Percentiles rank a stretch among this genome's conserved stretches.
Evolutionary conservation across 257 asterid species (phyloP).

Genomic region (Solanum clarkiae): DNA sequence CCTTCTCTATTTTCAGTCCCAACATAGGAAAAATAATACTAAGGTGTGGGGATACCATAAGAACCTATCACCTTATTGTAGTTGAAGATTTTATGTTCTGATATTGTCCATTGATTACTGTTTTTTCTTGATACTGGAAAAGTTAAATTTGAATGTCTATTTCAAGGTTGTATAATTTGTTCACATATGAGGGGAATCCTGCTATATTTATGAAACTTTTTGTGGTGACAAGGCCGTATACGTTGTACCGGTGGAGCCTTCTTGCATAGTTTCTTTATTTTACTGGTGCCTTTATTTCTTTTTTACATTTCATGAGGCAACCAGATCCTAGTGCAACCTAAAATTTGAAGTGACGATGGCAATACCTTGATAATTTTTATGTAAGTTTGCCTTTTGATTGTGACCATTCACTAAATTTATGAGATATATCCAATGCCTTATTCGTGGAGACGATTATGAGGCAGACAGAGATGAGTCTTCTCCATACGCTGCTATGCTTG

Average conservation of each 20-base stretch:
- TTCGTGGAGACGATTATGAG: neutral
- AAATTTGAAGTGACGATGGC: neutral
- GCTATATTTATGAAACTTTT: neutral
- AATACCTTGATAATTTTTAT: neutral
- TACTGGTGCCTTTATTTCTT: neutral
- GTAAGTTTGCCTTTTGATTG: neutral
- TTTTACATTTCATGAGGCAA: neutral
- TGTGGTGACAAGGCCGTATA: neutral
- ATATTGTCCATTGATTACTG: neutral
- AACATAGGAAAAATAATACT: neutral
- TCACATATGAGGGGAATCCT: neutral
- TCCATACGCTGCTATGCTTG: conserved; percentile 98
- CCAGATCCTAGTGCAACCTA: neutral
- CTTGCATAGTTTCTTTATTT: neutral
- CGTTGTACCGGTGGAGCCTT: neutral
- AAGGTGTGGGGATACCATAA: neutral
- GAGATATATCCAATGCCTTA: neutral
- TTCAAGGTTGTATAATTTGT: neutral
- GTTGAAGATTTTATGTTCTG: neutral
- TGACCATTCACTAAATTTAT: neutral
- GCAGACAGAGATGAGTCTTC: conserved; percentile 95
- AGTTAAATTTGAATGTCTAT: neutral
- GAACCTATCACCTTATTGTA: neutral
- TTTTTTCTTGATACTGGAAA: neutral
- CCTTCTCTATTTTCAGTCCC: neutral